Evolutionary conservation across 192 early-diverging fungal genomes (phyloP).

Genomic region (Chytriomyces confervae): DNA sequence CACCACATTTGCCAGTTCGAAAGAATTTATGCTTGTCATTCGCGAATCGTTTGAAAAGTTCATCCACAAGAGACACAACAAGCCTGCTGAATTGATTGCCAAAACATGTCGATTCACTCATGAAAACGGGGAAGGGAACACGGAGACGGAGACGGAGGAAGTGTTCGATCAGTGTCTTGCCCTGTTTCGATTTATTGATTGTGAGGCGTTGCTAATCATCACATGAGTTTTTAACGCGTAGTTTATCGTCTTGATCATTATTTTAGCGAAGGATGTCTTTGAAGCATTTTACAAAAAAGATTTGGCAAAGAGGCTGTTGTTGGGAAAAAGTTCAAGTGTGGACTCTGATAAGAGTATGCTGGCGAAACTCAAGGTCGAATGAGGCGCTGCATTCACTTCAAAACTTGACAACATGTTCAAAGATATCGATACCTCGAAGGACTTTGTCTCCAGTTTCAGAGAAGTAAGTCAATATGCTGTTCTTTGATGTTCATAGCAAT

Average conservation of each 20-base stretch:
- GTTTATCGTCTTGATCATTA: neutral
- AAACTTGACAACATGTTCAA: slow-evolving; percentile 97
- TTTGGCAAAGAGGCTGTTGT: slow-evolving; percentile 86
- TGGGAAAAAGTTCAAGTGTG: slow-evolving; percentile 75
- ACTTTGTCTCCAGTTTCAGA: slow-evolving; percentile 64
- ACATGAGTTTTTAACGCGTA: slow-evolving; percentile 1
- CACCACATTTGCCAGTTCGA: slow-evolving; percentile 67
- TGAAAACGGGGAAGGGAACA: slow-evolving; percentile 83
- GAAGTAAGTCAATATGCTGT: slow-evolving; percentile 31
- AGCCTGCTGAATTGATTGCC: slow-evolving; percentile 91
- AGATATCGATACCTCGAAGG: slow-evolving; percentile 85
- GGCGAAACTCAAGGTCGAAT: slow-evolving; percentile 83
- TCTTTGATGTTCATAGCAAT: neutral
- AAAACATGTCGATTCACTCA: slow-evolving; percentile 87
- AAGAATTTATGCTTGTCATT: slow-evolving; percentile 74
- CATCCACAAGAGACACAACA: slow-evolving; percentile 79
- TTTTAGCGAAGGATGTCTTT: slow-evolving; percentile 92
- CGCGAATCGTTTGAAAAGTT: slow-evolving; percentile 84
- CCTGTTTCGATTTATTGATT: slow-evolving; percentile 84
- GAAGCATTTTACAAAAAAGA: slow-evolving; percentile 95
- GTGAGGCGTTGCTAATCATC: slow-evolving; percentile 13
- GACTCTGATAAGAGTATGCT: slow-evolving; percentile 92
- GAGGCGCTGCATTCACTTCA: slow-evolving; percentile 89
- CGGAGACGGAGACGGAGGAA: slow-evolving; percentile 54
- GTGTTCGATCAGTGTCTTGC: slow-evolving; percentile 82